phyloP scores from a whole-genome alignment of 495 filamentous ascomycete species.

The Filosporella fistucella region DNA sequence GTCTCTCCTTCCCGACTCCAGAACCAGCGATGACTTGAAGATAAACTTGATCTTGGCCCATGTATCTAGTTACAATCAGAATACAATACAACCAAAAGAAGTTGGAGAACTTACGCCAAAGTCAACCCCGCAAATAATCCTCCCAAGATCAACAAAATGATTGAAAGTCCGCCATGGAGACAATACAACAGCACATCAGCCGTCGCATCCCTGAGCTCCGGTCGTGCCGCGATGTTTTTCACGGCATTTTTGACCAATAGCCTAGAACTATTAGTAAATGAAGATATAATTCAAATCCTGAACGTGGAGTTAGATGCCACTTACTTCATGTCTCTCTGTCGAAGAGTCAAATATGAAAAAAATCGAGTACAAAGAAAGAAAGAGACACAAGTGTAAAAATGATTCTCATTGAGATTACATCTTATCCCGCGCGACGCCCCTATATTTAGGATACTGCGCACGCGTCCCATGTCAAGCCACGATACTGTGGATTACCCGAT shows the following conservation, averaged over 20 bases:
- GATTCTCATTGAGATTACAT: no score
- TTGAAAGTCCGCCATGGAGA: constrained; percentile 4
- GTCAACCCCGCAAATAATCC: constrained; percentile 11
- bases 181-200: constrained; percentile 9
- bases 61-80: background rate
- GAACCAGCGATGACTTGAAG: constrained; percentile 9
- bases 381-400: no score
- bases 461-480: background rate
- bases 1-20: background rate
- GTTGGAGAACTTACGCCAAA: constrained; percentile 5
- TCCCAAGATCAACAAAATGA: constrained; percentile 1
- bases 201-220: background rate
- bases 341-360: no score
- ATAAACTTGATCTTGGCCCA: constrained; percentile 9
- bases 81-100: background rate
- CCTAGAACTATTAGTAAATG: background rate
- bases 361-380: no score
- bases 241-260: background rate
- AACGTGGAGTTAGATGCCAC: no score
- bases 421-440: background rate
- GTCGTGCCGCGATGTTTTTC: background rate
- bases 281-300: no score
- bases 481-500: background rate
- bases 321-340: no score
- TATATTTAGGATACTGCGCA: background rate